A percentile compares a stretch with the other conserved stretches of the same genome.
These are phyloP conservation scores for Fraxinus xanthoxyloides DNA, from an alignment of 305 asterid species.

Conservation along the genomic window DNA sequence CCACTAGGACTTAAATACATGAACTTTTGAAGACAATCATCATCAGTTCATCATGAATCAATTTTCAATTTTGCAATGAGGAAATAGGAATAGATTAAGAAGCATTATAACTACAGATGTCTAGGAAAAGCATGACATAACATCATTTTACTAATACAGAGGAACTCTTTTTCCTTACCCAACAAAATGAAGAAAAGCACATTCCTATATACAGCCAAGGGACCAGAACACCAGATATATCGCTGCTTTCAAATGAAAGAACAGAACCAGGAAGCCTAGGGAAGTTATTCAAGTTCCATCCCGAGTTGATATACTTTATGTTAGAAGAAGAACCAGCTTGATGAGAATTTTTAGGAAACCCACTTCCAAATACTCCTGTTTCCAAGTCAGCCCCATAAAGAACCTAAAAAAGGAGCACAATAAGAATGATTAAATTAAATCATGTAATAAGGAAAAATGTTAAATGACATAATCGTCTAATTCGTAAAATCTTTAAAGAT, in stretches of 20 bases:
- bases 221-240: conserved; percentile 83
- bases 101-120: background rate
- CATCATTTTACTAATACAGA: background rate
- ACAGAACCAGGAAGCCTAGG: conserved; percentile 84
- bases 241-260: conserved; percentile 75
- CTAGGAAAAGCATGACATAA: background rate
- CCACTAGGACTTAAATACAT: background rate
- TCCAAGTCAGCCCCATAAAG: conserved; percentile 91
- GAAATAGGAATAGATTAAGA: background rate
- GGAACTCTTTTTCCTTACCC: conserved; percentile 52
- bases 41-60: background rate
- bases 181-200: conserved; percentile 91
- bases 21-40: background rate
- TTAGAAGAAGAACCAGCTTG: conserved; percentile 52
- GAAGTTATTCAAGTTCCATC: conserved; percentile 90
- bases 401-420: conserved; percentile 42
- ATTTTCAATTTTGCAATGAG: background rate
- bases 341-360: conserved; percentile 59
- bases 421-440: conserved; percentile 11
- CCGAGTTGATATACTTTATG: conserved; percentile 57
- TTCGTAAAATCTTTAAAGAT: background rate
- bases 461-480: background rate
- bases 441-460: conserved; percentile 14
- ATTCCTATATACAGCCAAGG: conserved; percentile 89
- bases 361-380: conserved; percentile 85